Base-by-base conservation (phyloP, 495 filamentous ascomycete species). In the Penicillium angulare region DNA sequence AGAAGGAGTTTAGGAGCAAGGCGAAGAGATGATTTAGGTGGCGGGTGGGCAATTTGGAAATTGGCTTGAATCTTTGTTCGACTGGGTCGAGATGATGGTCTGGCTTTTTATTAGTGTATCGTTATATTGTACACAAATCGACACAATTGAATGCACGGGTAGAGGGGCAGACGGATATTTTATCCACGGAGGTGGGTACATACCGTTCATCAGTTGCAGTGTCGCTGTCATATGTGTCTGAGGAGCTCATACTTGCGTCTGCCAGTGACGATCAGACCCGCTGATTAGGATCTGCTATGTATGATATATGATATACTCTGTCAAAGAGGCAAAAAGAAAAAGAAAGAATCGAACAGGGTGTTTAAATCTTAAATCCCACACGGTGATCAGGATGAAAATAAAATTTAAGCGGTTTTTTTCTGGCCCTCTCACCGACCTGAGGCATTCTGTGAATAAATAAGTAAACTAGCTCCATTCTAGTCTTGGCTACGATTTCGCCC, bases 31-130 rank as follows among this genome's bases (percentile, higher is more conserved):
- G 59, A 60, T 57, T 67, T 64, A 24, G 71, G 67, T 10, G 71
- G 63, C 15, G 67, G 71, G 22, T 63, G 60, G 27, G 71, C 71
- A 34, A 72, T 60, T 40, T 66, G 55, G 53, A 74, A 72, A 18
- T 45, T 58, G 32, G 63, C 62, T 43, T 69, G 63, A 20, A 64
- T 58, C 51, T 49, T 60, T 38, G 43, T 47, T 56, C 35, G 36
- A 8, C 46, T 26, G 31, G 42, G 50, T 49, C 56, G 52, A 7
- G 52, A 46, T 15, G 41, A 34, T 23, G 41, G 41, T 54, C 54
- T 60, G 23, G 6, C 51, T 27, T 44, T 18, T 16, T 2, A 20
- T 24, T 36, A 48, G 22, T 21, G 26, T 31, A 31, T 31, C 1
- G 5, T 31, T 31, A n/a, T n/a, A n/a, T n/a, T n/a, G n/a, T n/a